A percentile compares a stretch with the other conserved stretches of the same genome.
These are phyloP conservation scores for Naganishia cerealis DNA, from an alignment of 1,284 basidiomycete genomes.

Conservation along the genomic window DNA sequence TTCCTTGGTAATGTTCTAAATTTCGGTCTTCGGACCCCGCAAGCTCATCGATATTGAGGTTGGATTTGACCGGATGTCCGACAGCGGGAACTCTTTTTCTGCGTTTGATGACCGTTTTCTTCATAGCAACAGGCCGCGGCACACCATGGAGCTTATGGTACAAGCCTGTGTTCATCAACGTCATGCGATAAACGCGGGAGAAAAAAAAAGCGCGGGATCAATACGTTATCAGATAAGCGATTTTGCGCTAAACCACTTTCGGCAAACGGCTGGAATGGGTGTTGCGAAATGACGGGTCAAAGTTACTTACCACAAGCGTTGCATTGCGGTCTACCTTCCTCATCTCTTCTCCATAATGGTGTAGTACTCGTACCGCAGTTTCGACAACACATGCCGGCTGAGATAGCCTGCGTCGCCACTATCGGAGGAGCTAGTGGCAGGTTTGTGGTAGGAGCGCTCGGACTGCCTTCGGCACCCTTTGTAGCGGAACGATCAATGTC, in stretches of 20 bases:
- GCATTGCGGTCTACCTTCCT: slow-evolving; percentile 72
- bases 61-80: slow-evolving; percentile 35
- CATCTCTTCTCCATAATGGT: slow-evolving; percentile 88
- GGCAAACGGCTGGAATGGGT: slow-evolving; percentile 7
- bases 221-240: slow-evolving; percentile 19
- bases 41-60: slow-evolving; percentile 9
- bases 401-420: slow-evolving; percentile 54
- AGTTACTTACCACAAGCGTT: slow-evolving; percentile 82
- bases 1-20: slow-evolving; percentile 11
- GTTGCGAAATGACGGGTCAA: slow-evolving; percentile 46
- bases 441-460: slow-evolving; percentile 35
- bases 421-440: slow-evolving; percentile 35
- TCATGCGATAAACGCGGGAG: slow-evolving; percentile 1
- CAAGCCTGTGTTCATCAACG: slow-evolving; percentile 63
- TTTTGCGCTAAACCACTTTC: background rate
- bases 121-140: slow-evolving; percentile 95
- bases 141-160: slow-evolving; percentile 98
- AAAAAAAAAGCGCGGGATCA: slow-evolving; percentile 19
- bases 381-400: slow-evolving; percentile 79
- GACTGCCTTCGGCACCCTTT: slow-evolving; percentile 32
- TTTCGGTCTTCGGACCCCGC: slow-evolving; percentile 39
- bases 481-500: slow-evolving; percentile 2
- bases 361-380: slow-evolving; percentile 93
- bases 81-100: slow-evolving; percentile 89
- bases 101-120: slow-evolving; percentile 97